Conservation (phyloP, 225 moss, liverwort and hornwort genomes). For the Antitrichia curtipendula region DNA sequence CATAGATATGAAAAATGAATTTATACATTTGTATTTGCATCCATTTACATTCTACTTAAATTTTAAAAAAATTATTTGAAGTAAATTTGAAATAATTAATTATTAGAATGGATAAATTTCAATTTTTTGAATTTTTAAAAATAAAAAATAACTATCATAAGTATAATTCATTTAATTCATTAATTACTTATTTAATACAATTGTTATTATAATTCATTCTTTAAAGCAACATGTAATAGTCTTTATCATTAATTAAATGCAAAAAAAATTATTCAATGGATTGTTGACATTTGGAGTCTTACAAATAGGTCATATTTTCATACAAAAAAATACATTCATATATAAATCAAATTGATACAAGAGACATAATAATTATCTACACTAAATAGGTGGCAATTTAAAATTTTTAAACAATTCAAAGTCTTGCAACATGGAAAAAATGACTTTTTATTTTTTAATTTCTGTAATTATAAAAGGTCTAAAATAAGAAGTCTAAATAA, state of each 20-base stretch:
- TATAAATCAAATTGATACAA: not conserved
- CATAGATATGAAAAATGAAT: fast-evolving
- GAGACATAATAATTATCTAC: not conserved
- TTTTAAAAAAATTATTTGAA: too few species aligned
- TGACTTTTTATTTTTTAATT: fast-evolving
- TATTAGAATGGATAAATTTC: not conserved
- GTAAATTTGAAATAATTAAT: not conserved
- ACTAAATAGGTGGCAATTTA: not conserved
- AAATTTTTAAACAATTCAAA: not conserved
- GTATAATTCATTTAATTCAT: not conserved
- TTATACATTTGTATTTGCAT: not conserved
- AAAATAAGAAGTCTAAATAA: not conserved
- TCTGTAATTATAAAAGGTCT: not conserved
- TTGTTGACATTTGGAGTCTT: not conserved
- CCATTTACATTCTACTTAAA: not conserved
- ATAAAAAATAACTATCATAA: too few species aligned
- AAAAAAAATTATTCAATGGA: not conserved
- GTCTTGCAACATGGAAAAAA: not conserved
- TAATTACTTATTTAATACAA: too few species aligned
- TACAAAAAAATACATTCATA: not conserved
- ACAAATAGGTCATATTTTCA: not conserved
- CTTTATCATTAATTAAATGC: not conserved
- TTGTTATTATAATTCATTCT: too few species aligned
- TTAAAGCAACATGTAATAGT: not conserved
- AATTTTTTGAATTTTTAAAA: not conserved